Evolutionary conservation across 129 eudicot species (phyloP).

Genomic region (Arctium minus): DNA sequence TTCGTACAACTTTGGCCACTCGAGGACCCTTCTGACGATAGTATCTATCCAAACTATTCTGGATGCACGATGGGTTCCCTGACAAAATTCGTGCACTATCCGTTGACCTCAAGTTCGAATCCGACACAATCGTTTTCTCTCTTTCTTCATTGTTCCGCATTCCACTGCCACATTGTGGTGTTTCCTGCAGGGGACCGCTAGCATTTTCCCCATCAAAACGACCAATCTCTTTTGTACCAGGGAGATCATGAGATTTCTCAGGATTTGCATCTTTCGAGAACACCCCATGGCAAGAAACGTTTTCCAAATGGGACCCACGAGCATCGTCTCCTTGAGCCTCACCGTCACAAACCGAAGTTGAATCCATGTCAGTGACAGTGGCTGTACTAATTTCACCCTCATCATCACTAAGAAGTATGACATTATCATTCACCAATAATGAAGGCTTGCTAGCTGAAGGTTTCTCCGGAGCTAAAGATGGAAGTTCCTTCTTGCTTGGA

Average conservation of each 20-base stretch:
- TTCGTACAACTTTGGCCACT: conserved; percentile 84
- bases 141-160: conserved; percentile 32
- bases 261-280: conserved; percentile 16
- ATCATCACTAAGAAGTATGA: conserved; percentile 81
- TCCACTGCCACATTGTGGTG: conserved; percentile 25
- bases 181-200: conserved; percentile 20
- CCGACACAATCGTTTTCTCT: conserved; percentile 23
- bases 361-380: neutral
- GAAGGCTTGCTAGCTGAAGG: conserved; percentile 31
- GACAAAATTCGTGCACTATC: conserved; percentile 31
- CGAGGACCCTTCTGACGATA: conserved; percentile 91
- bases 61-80: conserved; percentile 42
- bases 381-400: conserved; percentile 43
- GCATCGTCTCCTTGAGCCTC: conserved; percentile 35
- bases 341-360: conserved; percentile 29
- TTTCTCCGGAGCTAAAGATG: neutral
- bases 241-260: conserved; percentile 27
- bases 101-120: conserved; percentile 24
- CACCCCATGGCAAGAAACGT: conserved; percentile 22
- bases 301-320: conserved; percentile 23
- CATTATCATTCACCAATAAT: conserved; percentile 21
- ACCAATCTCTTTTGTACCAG: conserved; percentile 10
- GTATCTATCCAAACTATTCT: conserved; percentile 52
- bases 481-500: neutral
- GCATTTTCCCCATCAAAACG: conserved; percentile 23